Percentiles rank a stretch among this genome's conserved stretches.
phyloP scores from a whole-genome alignment of 2,329 filamentous ascomycete species.

The Pseudocercospora crystallina region DNA sequence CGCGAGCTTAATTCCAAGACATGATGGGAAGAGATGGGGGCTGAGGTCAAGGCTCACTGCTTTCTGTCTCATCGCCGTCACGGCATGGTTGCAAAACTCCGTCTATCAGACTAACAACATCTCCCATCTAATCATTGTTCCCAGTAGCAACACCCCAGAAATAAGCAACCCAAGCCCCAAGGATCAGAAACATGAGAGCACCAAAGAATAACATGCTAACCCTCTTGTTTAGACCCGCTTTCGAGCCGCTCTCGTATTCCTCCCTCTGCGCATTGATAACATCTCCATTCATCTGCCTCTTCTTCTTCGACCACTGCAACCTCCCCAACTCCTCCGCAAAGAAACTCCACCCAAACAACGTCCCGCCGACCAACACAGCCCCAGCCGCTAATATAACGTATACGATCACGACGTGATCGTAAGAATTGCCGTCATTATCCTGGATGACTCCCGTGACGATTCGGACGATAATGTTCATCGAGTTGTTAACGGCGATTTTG shows the following conservation, averaged over 20 bases:
- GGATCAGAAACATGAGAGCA: constrained; percentile 46
- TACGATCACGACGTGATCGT: constrained; percentile 55
- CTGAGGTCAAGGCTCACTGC: too few species aligned
- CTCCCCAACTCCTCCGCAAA: constrained; percentile 46
- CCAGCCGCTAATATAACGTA: constrained; percentile 56
- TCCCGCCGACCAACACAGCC: constrained; percentile 48
- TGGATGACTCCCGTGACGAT: constrained; percentile 60
- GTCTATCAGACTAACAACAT: too few species aligned
- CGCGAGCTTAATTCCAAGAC: too few species aligned
- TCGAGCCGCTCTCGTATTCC: constrained; percentile 39
- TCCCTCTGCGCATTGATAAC: constrained; percentile 46
- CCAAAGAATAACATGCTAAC: constrained; percentile 42
- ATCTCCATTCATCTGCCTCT: constrained; percentile 49
- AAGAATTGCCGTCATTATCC: constrained; percentile 57
- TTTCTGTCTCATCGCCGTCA: too few species aligned
- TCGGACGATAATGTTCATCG: constrained; percentile 61
- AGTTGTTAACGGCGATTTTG: constrained; percentile 64
- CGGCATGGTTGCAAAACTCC: too few species aligned
- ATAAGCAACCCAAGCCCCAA: constrained; percentile 57
- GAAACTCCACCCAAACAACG: constrained; percentile 43
- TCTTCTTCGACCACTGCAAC: constrained; percentile 60
- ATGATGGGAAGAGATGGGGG: too few species aligned
- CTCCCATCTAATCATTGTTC: constrained; percentile 44
- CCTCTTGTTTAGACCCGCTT: constrained; percentile 39
- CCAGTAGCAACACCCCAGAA: constrained; percentile 62